Conservation (phyloP, 345 rosid genomes). For the Gossypium ekmanianum region DNA sequence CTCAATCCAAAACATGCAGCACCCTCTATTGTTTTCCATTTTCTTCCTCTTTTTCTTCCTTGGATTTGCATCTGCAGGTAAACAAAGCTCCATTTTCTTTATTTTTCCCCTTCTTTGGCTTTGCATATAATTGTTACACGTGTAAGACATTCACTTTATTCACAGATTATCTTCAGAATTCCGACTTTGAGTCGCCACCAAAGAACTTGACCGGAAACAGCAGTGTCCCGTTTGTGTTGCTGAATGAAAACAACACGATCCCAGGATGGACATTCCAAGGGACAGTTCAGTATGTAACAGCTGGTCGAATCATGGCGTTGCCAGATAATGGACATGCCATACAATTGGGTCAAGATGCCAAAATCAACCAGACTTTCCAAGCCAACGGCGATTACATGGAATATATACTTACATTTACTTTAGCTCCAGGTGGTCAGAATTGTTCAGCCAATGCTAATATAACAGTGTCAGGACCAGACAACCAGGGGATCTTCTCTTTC, state of each 20-base stretch:
- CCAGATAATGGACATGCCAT: conserved; percentile 47
- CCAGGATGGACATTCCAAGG: conserved; percentile 63
- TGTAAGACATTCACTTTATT: conserved; percentile 6
- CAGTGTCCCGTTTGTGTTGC: conserved; percentile 23
- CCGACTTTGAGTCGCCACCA: conserved; percentile 60
- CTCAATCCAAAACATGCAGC: conserved; percentile 30
- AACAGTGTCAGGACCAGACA: conserved; percentile 47
- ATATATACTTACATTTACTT: conserved; percentile 43
- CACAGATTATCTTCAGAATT: conserved; percentile 43
- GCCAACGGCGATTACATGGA: conserved; percentile 29
- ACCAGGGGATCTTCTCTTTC: conserved; percentile 30
- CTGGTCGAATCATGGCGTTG: conserved; percentile 23
- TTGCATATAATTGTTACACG: neutral
- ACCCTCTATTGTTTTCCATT: conserved; percentile 5
- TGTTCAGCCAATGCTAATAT: conserved; percentile 35
- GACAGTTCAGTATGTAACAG: conserved; percentile 37
- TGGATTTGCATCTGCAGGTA: conserved; percentile 42
- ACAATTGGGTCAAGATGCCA: conserved; percentile 51
- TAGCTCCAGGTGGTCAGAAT: conserved; percentile 35
- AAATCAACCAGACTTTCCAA: conserved; percentile 52
- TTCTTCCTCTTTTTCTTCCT: conserved; percentile 21
- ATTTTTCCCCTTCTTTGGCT: neutral
- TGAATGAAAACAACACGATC: conserved; percentile 40
- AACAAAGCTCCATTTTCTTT: conserved; percentile 2
- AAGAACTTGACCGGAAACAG: conserved; percentile 25